Base-by-base conservation (phyloP, 2,329 filamentous ascomycete species). In the Ophiostoma australiae region DNA sequence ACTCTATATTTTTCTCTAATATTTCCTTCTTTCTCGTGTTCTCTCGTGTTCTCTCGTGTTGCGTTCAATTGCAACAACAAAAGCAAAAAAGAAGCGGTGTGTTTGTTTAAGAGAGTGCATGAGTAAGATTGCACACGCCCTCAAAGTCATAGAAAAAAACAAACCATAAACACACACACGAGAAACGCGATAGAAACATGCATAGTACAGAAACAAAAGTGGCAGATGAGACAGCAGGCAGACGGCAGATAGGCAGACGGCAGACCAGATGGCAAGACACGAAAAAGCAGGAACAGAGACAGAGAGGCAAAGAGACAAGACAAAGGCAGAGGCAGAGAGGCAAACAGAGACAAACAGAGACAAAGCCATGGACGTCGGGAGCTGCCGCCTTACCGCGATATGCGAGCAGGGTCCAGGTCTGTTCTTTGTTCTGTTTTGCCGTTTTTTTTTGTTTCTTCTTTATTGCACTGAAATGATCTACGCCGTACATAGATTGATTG, bases 371-470 rank as follows among this genome's bases (percentile, higher is more conserved):
- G 33, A 65, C 20, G 61, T n/a, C 61, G 61, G 61, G 61, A 37
- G 61, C 61, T 65, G 61, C 61, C 61, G 61, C 61, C 33, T 37
- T 65, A 33, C 58, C 58, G 58, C 58, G 58, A 63, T 63, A 63
- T 63, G 58, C 27, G 52, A 61, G 13, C 58, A 63, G 58, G 58
- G 58, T 63, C 58, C 58, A 63, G 27, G 58, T 6, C 27, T 31
- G 27, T 58, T 23, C 52, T 13, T 58, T 11, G 7, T 58, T 55
- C 7, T 23, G n/a, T 58, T 48, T 17, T 17, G 15, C 17, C 7
- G 4, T 31, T 31, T 31, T 31, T 11, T 17, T 2, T 13, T 8
- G n/a, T 11, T 58, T 27, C 2, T 48, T 20, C n/a, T n/a, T n/a
- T n/a, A n/a, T 48, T 48, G 3, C n/a, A 23, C 52, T 58, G n/a